Evolutionary conservation across 257 asterid genomes (phyloP).

Genomic region (Solanum clarkiae): DNA sequence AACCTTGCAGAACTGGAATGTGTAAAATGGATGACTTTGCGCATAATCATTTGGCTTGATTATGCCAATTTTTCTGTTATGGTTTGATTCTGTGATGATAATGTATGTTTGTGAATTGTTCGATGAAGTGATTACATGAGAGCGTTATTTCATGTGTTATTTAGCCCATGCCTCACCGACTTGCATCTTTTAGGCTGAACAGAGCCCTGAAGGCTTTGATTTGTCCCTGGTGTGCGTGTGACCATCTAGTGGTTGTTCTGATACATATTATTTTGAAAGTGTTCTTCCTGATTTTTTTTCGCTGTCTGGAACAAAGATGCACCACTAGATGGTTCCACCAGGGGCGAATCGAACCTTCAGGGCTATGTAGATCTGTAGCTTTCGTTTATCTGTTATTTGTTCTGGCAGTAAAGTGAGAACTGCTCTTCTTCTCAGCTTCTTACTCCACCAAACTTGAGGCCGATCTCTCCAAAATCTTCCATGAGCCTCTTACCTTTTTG

Average conservation of each 20-base stretch:
- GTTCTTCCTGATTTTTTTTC: not conserved
- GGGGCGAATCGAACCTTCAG: no score
- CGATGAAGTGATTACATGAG: not conserved
- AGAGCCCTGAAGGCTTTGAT: not conserved
- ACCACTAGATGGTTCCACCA: not conserved
- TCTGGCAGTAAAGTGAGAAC: not conserved
- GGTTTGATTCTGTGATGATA: not conserved
- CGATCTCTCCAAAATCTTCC: not conserved
- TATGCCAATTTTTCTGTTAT: not conserved
- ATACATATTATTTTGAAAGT: not conserved
- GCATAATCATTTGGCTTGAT: not conserved
- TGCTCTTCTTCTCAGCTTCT: not conserved
- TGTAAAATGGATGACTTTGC: not conserved
- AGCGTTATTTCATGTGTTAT: not conserved
- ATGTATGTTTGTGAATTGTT: not conserved
- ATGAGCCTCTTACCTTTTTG: not conserved
- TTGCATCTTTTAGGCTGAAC: not conserved
- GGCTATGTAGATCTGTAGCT: not conserved
- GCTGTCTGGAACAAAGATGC: not conserved
- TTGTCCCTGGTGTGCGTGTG: no score
- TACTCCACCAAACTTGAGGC: not conserved
- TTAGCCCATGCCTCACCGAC: not conserved
- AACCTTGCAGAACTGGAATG: not conserved
- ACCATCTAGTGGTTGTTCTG: not conserved
- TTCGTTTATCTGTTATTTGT: not conserved